Evolutionary conservation across 148 eudicot genomes (phyloP).

Genomic region (Cornus controversa): DNA sequence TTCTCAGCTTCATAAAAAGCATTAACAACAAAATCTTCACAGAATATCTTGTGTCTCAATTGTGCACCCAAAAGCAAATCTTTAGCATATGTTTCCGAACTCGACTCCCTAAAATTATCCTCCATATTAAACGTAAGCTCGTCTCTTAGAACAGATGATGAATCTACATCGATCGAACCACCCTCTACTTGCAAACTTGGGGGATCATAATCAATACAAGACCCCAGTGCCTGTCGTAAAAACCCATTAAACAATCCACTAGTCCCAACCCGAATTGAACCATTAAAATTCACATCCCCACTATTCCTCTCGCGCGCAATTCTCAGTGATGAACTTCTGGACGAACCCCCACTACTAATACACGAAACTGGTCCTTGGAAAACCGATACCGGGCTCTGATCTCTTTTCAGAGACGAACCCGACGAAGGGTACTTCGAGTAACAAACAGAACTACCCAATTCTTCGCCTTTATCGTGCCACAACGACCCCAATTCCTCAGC

Average conservation of each 20-base stretch:
- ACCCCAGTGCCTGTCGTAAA: conserved; percentile 51
- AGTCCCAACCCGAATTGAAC: conserved; percentile 27
- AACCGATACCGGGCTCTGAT: conserved; percentile 88
- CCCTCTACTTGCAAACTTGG: conserved; percentile 30
- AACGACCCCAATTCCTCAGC: conserved; percentile 42
- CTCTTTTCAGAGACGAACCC: conserved; percentile 53
- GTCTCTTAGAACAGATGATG: conserved; percentile 29
- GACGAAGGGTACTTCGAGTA: conserved; percentile 33
- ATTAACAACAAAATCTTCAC: conserved; percentile 66
- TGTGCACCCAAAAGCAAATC: conserved; percentile 71
- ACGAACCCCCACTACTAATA: conserved; percentile 35
- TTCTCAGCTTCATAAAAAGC: conserved; percentile 92
- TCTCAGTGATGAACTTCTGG: conserved; percentile 49
- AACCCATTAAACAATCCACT: conserved; percentile 58
- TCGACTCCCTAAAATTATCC: conserved; percentile 35
- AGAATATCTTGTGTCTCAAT: conserved; percentile 57
- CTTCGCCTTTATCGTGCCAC: conserved; percentile 43
- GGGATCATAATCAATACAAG: conserved; percentile 64
- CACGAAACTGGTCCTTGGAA: conserved; percentile 58
- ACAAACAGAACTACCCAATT: conserved; percentile 54
- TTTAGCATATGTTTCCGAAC: conserved; percentile 33
- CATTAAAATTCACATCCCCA: conserved; percentile 22
- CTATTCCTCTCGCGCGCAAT: conserved; percentile 20
- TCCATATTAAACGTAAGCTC: conserved; percentile 82
- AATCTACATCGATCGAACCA: conserved; percentile 22